Evolutionary conservation across 305 asterid genomes (phyloP), one percentile per base, ranked within the genome.

Genomic region (Ilex paraguariensis): DNA sequence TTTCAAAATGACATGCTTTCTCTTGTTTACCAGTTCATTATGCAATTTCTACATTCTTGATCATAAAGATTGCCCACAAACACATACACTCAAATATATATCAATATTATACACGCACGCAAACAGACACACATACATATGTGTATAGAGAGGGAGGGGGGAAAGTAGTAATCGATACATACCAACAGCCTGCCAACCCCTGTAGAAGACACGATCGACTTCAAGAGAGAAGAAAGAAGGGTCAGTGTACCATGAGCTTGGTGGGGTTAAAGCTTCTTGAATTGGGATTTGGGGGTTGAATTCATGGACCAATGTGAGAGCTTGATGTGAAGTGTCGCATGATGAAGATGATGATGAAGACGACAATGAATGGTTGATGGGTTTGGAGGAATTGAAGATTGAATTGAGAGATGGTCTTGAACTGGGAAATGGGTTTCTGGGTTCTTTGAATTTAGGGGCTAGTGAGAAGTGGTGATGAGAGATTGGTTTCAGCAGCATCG

Each of bases 111-210:
- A 5, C 5, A 12, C 3, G n/a, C n/a, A n/a, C 5, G 10, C 30
- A 54, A 6, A 21, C n/a, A 54, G 30, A 54, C 32, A n/a, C 32
- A 54, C 32, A 3, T 5, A 21, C n/a, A 21, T 54, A 21, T 21
- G 12, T 30, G 12, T 30, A n/a, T 21, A 56, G 6, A n/a, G 36
- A 56, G 36, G 3, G 28, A 52, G 56, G 10, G 28, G 2, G 56
- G 30, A 3, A 7, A 13, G 14, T n/a, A n/a, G 15, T 7, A 14
- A 46, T 10, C 5, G 1, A 46, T 11, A 46, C 13, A 46, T 79
- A 88, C 96, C 95, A 66, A 86, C 88, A 44, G 85, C 60, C 45
- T 88, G 95, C 95, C 95, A 88, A 51, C 94, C 91, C 62, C 67
- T 70, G 76, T 68, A 79, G 73, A 91, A 88, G 64, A 86, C 82